Evolutionary conservation across 2,329 filamentous ascomycete genomes (phyloP), one percentile per base, ranked within the genome.

Genomic region (Neofusicoccum parvum): DNA sequence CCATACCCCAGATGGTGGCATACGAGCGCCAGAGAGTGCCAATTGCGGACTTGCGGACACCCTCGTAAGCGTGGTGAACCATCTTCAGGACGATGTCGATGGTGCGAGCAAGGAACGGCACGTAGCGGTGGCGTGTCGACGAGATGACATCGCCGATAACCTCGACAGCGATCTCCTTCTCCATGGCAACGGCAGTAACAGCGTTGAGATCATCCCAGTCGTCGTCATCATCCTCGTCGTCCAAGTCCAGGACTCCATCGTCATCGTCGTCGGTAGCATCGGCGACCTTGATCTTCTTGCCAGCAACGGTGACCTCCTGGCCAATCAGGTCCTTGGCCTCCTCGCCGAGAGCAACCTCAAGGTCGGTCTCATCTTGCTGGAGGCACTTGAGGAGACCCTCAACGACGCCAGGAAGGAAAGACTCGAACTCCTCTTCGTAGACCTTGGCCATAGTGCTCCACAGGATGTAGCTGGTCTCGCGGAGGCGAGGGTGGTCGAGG

Each of bases 91-190:
- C 87, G 69, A 88, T 88, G 79, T 92, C 90, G 68, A 99, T 87
- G 7, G 92, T 92, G 83, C 92, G 91, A 82, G 97, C 90, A 68
- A 97, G 91, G 78, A 94, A 97, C 5, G 92, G 89, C 70, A 96
- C 85, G 76, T 87, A 92, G 70, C 90, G 87, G 74, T 87, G 86
- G 78, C 92, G 93, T 54, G 92, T 92, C 82, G 96, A 90, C 53
- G 91, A 90, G 73, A 98, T 90, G 68, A 99, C 88, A 75, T 99
- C 95, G 69, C 94, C 95, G 41, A 97, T 86, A 5, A 97, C 94
- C 78, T 99, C 95, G 50, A 97, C 88, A 43, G 95, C 94, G 72
- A 98, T 96, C 80, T 99, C 95, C 81, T 98, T 97, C 85, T 98
- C 95, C 72, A 97, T 87, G 27, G 94, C 92, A 64, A 97, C 87